phyloP scores from a whole-genome alignment of 768 basidiomycete genomes.

The Leucocoprinus leucothites region DNA sequence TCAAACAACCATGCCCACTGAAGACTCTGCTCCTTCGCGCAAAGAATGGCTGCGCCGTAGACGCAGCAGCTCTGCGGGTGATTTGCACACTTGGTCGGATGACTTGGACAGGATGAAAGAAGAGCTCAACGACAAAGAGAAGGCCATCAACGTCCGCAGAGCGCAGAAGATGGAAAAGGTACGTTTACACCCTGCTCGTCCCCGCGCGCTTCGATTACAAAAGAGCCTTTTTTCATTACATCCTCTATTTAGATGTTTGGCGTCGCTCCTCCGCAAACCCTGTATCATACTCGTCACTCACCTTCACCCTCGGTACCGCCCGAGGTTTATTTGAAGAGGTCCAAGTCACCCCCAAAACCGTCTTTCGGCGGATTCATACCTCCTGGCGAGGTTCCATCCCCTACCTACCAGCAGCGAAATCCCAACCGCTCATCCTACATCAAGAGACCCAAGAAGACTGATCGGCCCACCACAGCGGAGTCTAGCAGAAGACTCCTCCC shows the following conservation, averaged over 20 bases:
- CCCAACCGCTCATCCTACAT: constrained; percentile 49
- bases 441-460: constrained; percentile 39
- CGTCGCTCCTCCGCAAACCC: constrained; percentile 70
- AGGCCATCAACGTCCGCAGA: constrained; percentile 74
- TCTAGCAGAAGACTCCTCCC: constrained; percentile 53
- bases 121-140: constrained; percentile 69
- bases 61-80: constrained; percentile 50
- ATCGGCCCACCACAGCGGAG: constrained; percentile 62
- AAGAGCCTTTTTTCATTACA: background rate
- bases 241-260: constrained; percentile 64
- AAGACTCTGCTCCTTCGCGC: constrained; percentile 20
- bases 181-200: constrained; percentile 17
- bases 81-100: constrained; percentile 47
- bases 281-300: constrained; percentile 67
- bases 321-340: constrained; percentile 11
- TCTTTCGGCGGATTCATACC: constrained; percentile 19
- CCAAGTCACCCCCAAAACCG: constrained; percentile 12
- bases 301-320: constrained; percentile 33
- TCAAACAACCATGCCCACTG: constrained; percentile 5
- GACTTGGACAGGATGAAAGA: constrained; percentile 63
- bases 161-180: constrained; percentile 91
- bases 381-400: constrained; percentile 16
- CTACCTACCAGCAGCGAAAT: constrained; percentile 32
- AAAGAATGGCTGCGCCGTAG: constrained; percentile 47
- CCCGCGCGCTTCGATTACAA: background rate